Base-by-base conservation (phyloP, 73 alveolate genomes). In the Paramecium pentaurelia region DNA sequence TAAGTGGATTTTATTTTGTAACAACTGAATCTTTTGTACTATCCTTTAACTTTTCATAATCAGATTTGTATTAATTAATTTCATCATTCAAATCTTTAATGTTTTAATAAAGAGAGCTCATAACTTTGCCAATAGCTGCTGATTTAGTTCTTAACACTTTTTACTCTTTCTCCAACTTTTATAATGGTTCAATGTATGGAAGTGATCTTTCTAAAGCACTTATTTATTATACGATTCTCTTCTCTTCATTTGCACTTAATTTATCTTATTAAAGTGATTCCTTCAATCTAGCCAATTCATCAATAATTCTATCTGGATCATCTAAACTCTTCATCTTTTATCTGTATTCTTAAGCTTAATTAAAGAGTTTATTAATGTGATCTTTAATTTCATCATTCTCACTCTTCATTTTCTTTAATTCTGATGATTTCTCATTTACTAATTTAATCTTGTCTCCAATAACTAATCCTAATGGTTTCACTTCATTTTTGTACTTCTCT, bases 221-320 rank as follows among this genome's bases (percentile, higher is more conserved):
- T 30, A 73, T 37, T 37, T 36, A 38, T 37, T 20, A n/a, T 5
- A 73, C 58, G 2, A 73, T 73, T 73, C 60, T 73, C 87, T 73
- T 73, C 36, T 73, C 87, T 73, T 73, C 87, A 40, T 34, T 73
- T 36, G 87, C 58, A 37, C 60, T 73, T 28, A 73, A 73, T 14
- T 38, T 73, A 73, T 73, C 87, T 34, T 37, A 73, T 73, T 73
- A 22, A 8, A 73, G 47, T 37, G 87, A 73, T 73, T 73, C 87
- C 87, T 73, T 73, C 36, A 73, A 73, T 73, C 87, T 73, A 37
- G 60, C 87, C 36, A 73, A 34, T 73, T 73, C 87, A 16, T 73
- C 60, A 10, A 73, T 73, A 4, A 73, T 73, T 36, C 34, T 38
- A n/a, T 73, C 87, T 36, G 87, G 87, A 37, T 40, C 47, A 10